Evolutionary conservation across 2,329 filamentous ascomycete genomes (phyloP).

Genomic region (Scopulariopsis brevicaulis): DNA sequence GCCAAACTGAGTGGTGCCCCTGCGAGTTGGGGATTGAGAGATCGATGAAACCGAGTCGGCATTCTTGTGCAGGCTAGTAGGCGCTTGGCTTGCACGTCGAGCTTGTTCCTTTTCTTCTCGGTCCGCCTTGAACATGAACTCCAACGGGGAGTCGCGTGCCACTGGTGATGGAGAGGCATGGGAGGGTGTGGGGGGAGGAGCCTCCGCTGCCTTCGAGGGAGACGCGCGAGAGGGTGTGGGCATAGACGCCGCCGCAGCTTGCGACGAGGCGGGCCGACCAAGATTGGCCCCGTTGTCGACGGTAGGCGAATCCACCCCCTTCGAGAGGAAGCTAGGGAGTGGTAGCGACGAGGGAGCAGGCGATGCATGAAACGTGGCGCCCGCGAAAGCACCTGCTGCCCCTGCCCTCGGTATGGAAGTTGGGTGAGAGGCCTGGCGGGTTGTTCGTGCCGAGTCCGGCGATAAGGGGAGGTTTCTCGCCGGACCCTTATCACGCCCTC

Average conservation of each 20-base stretch:
- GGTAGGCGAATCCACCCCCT: constrained; percentile 16
- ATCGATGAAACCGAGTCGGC: neutral
- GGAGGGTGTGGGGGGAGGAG: constrained; percentile 23
- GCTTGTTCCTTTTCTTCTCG: constrained; percentile 60
- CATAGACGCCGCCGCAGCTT: neutral
- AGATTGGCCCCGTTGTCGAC: neutral
- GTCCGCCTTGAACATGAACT: constrained; percentile 84
- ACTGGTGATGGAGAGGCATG: constrained; percentile 19
- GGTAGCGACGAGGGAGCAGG: constrained; percentile 84
- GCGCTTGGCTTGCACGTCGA: neutral
- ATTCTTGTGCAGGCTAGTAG: neutral
- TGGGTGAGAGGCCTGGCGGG: constrained; percentile 24
- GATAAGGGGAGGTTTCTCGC: constrained; percentile 18
- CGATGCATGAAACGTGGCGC: constrained; percentile 88
- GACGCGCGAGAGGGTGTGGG: neutral
- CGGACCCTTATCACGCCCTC: constrained; percentile 10
- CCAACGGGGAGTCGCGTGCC: constrained; percentile 61
- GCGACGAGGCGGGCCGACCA: neutral
- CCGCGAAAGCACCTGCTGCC: constrained; percentile 62
- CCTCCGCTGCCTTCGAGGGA: neutral
- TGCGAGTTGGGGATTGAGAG: constrained; percentile 2
- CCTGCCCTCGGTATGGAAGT: constrained; percentile 30
- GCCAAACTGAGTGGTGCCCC: neutral
- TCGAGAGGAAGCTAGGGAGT: constrained; percentile 76
- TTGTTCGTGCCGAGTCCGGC: constrained; percentile 26